phyloP scores from a whole-genome alignment of 208 protist genomes.

The Lotmaria passim region DNA sequence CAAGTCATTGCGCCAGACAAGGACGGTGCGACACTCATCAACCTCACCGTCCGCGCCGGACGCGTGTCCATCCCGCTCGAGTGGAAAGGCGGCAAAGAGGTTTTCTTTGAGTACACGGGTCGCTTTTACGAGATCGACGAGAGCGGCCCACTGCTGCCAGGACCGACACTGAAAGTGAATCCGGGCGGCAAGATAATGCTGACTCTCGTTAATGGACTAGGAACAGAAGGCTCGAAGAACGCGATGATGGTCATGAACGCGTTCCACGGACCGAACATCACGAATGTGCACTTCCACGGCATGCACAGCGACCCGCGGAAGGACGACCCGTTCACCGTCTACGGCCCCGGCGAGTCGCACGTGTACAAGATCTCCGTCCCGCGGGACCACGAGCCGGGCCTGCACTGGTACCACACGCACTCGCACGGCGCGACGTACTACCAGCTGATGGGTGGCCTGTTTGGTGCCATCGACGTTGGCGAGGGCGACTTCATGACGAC shows the following conservation, averaged over 20 bases:
- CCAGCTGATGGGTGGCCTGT: conserved; percentile 83
- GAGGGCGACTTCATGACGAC: conserved; percentile 47
- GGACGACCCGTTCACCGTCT: conserved; percentile 73
- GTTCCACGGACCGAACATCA: conserved; percentile 77
- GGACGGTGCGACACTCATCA: conserved; percentile 49
- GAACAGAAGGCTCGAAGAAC: conserved; percentile 23
- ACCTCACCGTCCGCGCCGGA: conserved; percentile 44
- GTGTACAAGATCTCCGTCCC: conserved; percentile 77
- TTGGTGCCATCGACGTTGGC: conserved; percentile 78
- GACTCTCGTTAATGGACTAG: conserved; percentile 65
- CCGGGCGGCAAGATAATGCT: conserved; percentile 77
- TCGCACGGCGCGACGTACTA: conserved; percentile 73
- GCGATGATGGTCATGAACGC: conserved; percentile 46
- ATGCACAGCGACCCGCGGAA: conserved; percentile 73
- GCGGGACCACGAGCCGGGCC: conserved; percentile 71
- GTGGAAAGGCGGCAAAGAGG: conserved; percentile 28
- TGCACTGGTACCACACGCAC: conserved; percentile 91
- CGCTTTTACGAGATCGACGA: conserved; percentile 63
- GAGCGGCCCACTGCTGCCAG: conserved; percentile 55
- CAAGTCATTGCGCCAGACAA: conserved; percentile 38
- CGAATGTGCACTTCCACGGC: conserved; percentile 88
- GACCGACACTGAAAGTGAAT: conserved; percentile 64
- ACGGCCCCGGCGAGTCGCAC: conserved; percentile 42
- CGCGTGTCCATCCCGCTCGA: conserved; percentile 58
- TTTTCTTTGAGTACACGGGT: conserved; percentile 71